A percentile compares a stretch with the other conserved stretches of the same genome.
phyloP scores from a whole-genome alignment of 1,284 basidiomycete species.

The Fomitopsis pinicola region DNA sequence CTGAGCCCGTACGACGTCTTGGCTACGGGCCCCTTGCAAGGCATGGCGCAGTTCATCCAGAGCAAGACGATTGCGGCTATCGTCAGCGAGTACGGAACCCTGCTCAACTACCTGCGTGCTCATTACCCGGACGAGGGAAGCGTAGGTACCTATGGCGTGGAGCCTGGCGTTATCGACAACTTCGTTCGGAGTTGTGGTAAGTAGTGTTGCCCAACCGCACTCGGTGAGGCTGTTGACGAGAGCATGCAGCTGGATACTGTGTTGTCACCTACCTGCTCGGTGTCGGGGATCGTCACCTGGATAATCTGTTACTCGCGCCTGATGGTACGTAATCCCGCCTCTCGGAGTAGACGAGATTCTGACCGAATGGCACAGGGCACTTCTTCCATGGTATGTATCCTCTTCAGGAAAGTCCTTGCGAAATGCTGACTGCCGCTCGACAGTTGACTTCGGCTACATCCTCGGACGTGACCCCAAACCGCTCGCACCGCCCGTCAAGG shows the following conservation, averaged over 20 bases:
- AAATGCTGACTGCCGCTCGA: conserved; percentile 7
- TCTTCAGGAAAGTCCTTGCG: neutral
- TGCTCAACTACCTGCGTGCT: conserved; percentile 85
- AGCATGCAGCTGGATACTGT: conserved; percentile 85
- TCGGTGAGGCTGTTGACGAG: neutral
- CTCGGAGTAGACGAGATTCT: neutral
- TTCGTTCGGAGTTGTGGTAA: conserved; percentile 96
- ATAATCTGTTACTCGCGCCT: conserved; percentile 90
- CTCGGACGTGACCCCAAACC: conserved; percentile 97
- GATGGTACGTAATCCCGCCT: conserved; percentile 59
- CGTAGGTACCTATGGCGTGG: conserved; percentile 89
- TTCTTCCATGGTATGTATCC: conserved; percentile 74
- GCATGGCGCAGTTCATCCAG: conserved; percentile 95
- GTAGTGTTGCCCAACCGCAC: conserved; percentile 26
- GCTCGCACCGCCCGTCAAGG: conserved; percentile 96
- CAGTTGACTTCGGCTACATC: conserved; percentile 99
- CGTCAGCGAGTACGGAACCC: conserved; percentile 87
- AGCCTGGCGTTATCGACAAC: conserved; percentile 90
- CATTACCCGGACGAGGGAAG: conserved; percentile 90
- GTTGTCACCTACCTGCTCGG: conserved; percentile 97
- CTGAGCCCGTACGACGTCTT: conserved; percentile 92
- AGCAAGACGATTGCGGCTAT: conserved; percentile 95
- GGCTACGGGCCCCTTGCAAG: conserved; percentile 89
- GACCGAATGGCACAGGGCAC: conserved; percentile 43
- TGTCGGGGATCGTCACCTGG: conserved; percentile 95